Percentiles rank a stretch among this genome's conserved stretches.
phyloP scores from a whole-genome alignment of 208 protist genomes.

The Leishmania major region DNA sequence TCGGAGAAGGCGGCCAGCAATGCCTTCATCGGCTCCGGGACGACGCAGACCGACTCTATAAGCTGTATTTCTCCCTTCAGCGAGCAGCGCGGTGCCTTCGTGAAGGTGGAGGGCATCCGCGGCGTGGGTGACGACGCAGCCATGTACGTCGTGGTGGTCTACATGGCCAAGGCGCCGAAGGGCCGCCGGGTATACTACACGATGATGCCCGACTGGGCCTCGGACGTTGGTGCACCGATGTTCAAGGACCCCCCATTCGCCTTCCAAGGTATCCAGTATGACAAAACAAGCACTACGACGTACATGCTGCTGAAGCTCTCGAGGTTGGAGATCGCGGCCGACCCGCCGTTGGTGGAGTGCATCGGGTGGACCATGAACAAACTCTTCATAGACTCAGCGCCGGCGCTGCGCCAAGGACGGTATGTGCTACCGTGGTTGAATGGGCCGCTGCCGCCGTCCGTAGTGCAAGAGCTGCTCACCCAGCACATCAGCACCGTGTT shows the following conservation, averaged over 20 bases:
- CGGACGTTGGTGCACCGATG: constrained; percentile 53
- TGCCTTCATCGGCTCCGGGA: constrained; percentile 36
- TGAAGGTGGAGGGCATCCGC: constrained; percentile 55
- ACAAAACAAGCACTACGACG: constrained; percentile 34
- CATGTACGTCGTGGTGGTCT: constrained; percentile 47
- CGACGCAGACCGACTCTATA: constrained; percentile 38
- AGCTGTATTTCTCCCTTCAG: constrained; percentile 52
- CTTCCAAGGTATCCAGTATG: constrained; percentile 33
- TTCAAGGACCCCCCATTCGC: constrained; percentile 65
- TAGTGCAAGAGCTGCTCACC: constrained; percentile 47
- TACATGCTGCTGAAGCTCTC: constrained; percentile 67
- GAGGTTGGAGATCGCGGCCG: constrained; percentile 27
- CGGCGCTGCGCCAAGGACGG: constrained; percentile 55
- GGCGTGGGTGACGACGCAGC: constrained; percentile 51
- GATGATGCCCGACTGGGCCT: constrained; percentile 56
- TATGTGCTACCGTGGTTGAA: constrained; percentile 58
- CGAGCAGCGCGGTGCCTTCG: constrained; percentile 56
- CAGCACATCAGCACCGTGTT: constrained; percentile 54
- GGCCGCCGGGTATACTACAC: constrained; percentile 34
- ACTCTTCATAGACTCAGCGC: constrained; percentile 48
- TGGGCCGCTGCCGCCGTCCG: constrained; percentile 32
- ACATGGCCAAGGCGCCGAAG: constrained; percentile 29
- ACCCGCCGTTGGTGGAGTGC: constrained; percentile 20
- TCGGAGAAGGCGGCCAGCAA: constrained; percentile 29
- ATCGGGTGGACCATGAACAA: constrained; percentile 69